Percentiles rank a stretch among this genome's conserved stretches.
Evolutionary conservation across 108 stramenopile genomes (phyloP).

Genomic region (Nannochloropsis gaditana): DNA sequence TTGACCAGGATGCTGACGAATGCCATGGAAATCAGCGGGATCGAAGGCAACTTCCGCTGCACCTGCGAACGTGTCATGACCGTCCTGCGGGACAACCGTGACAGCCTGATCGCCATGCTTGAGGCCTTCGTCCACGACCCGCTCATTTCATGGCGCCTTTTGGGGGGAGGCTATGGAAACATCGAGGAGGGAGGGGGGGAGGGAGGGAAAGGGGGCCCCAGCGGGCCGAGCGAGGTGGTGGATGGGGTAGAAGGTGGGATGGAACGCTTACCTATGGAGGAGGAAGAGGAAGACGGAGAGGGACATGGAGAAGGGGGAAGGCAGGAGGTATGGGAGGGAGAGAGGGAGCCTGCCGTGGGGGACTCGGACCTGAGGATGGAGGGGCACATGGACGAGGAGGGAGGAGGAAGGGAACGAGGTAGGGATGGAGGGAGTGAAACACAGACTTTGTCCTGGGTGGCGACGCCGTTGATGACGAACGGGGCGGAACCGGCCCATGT

Average conservation of each 20-base stretch:
- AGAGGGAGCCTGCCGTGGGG: not conserved
- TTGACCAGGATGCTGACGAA: conserved; percentile 97
- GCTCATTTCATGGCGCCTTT: conserved; percentile 93
- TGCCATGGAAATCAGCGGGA: conserved; percentile 95
- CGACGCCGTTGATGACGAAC: too few relatives aligned
- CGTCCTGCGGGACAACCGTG: conserved; percentile 86
- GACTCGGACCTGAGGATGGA: not conserved
- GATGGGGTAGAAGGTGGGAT: not conserved
- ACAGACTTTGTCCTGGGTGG: not conserved
- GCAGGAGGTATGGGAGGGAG: not conserved
- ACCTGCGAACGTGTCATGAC: conserved; percentile 94
- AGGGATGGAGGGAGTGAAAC: not conserved
- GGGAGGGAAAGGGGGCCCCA: not conserved
- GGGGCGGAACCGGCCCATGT: too few relatives aligned
- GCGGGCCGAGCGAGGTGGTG: conserved; percentile 15
- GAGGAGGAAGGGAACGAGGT: not conserved
- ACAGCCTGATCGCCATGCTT: conserved; percentile 93
- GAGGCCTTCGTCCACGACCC: conserved; percentile 99
- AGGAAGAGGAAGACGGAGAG: conserved; percentile 55
- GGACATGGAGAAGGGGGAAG: not conserved
- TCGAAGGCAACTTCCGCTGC: conserved; percentile 93
- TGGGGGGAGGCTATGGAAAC: conserved; percentile 48
- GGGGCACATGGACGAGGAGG: not conserved
- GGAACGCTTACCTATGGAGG: conserved; percentile 26
- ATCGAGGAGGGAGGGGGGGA: conserved; percentile 27